Evolutionary conservation across 2,329 filamentous ascomycete species (phyloP).

Genomic region (Iodosphaeria phyllophila): DNA sequence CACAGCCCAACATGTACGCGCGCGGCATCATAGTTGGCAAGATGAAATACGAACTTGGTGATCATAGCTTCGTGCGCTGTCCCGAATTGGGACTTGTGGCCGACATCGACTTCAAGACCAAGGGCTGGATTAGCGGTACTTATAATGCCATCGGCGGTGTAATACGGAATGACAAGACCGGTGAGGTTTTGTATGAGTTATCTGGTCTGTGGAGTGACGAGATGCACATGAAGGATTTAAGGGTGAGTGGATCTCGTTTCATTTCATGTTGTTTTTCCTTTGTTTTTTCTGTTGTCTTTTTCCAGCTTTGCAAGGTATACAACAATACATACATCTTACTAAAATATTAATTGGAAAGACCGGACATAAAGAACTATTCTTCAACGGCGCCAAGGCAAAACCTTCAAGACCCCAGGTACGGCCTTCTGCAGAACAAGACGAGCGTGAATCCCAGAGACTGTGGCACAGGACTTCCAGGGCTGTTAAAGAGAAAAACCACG

Average conservation of each 20-base stretch:
- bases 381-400: slow-evolving; percentile 65
- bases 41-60: slow-evolving; percentile 98
- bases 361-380: slow-evolving; percentile 74
- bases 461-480: slow-evolving; percentile 72
- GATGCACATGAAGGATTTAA: slow-evolving; percentile 77
- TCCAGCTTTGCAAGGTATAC: not conserved
- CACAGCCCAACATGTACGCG: slow-evolving; percentile 98
- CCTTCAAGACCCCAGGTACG: slow-evolving; percentile 56
- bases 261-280: not conserved
- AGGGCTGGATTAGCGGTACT: slow-evolving; percentile 88
- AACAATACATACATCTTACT: slow-evolving; percentile 6
- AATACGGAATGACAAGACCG: slow-evolving; percentile 76
- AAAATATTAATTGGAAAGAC: too few species aligned
- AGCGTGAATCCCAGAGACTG: slow-evolving; percentile 74
- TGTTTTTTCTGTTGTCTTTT: too few species aligned
- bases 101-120: slow-evolving; percentile 96
- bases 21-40: slow-evolving; percentile 93
- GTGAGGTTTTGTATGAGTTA: slow-evolving; percentile 76
- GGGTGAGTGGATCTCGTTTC: slow-evolving; percentile 28
- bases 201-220: slow-evolving; percentile 88
- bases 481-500: slow-evolving; percentile 71
- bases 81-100: slow-evolving; percentile 73
- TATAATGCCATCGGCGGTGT: slow-evolving; percentile 91
- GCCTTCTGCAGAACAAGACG: slow-evolving; percentile 70
- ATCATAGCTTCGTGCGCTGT: slow-evolving; percentile 84